Percentiles rank a stretch among this genome's conserved stretches.
phyloP scores from a whole-genome alignment of 495 filamentous ascomycete genomes.

The Cladorrhinum samala region DNA sequence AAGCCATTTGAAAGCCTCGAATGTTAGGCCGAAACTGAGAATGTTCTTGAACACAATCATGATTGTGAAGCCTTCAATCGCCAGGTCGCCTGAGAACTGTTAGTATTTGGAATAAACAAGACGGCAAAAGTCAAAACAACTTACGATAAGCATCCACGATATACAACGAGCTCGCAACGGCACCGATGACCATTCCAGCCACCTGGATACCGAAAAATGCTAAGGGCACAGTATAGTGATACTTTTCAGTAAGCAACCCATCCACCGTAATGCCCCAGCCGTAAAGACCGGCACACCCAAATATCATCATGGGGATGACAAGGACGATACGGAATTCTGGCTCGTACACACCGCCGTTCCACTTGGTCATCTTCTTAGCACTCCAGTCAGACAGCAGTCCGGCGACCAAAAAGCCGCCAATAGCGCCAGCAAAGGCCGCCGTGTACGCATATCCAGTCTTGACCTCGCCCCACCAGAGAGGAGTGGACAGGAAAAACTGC shows the following conservation, averaged over 20 bases:
- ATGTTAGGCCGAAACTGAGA: constrained; percentile 82
- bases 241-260: constrained; percentile 45
- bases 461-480: constrained; percentile 75
- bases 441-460: constrained; percentile 85
- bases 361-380: constrained; percentile 60
- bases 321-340: constrained; percentile 84
- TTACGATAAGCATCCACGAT: constrained; percentile 89
- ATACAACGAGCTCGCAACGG: constrained; percentile 80
- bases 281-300: constrained; percentile 74
- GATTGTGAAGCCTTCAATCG: constrained; percentile 87
- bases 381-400: constrained; percentile 71
- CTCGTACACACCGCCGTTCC: constrained; percentile 78
- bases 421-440: constrained; percentile 76
- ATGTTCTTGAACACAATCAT: constrained; percentile 88
- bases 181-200: constrained; percentile 84
- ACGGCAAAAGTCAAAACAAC: constrained; percentile 24
- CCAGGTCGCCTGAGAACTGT: constrained; percentile 56
- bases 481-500: constrained; percentile 71
- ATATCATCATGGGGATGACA: constrained; percentile 71
- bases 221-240: constrained; percentile 66
- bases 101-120: neutral
- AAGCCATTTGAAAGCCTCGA: constrained; percentile 76
- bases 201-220: constrained; percentile 74
- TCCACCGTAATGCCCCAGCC: constrained; percentile 69
- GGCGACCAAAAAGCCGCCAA: constrained; percentile 68